A percentile compares a stretch with the other conserved stretches of the same genome.
These are phyloP conservation scores for Epithemia pelagica DNA, from an alignment of 108 stramenopile species.

Conservation along the genomic window DNA sequence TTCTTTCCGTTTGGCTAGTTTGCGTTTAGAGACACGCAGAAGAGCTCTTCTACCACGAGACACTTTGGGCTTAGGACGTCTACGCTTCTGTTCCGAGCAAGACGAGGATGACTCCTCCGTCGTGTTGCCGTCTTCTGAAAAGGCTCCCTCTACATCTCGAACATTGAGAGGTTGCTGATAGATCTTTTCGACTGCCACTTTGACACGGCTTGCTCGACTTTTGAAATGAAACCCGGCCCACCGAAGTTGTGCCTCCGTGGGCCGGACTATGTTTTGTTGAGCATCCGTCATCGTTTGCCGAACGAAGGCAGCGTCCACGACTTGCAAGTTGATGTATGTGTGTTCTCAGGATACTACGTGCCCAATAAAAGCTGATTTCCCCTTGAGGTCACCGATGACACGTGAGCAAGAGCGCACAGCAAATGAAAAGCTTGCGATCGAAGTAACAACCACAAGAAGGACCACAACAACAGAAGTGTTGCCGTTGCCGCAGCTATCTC, in stretches of 20 bases:
- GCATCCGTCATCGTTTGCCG: not conserved
- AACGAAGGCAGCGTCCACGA: too few relatives aligned
- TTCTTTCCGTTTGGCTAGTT: conserved; percentile 34
- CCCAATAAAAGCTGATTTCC: too few relatives aligned
- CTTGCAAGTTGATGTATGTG: too few relatives aligned
- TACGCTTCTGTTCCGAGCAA: conserved; percentile 1
- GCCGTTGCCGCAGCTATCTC: too few relatives aligned
- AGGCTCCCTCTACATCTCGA: conserved; percentile 43
- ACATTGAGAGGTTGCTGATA: conserved; percentile 30
- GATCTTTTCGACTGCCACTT: conserved; percentile 31
- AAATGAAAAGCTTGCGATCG: too few relatives aligned
- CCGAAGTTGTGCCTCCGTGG: conserved; percentile 69
- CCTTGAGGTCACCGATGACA: too few relatives aligned
- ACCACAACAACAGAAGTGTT: too few relatives aligned
- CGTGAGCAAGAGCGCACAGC: too few relatives aligned
- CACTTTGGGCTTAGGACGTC: conserved; percentile 13
- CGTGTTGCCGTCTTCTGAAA: conserved; percentile 42
- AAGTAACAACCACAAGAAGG: too few relatives aligned
- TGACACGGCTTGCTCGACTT: conserved; percentile 37
- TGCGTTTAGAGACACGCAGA: conserved; percentile 48
- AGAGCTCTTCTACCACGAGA: conserved; percentile 56
- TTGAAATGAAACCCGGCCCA: conserved; percentile 75
- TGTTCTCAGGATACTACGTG: too few relatives aligned
- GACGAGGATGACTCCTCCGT: conserved; percentile 19
- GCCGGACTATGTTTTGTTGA: conserved; percentile 2